Conservation (phyloP, 192 early-diverging fungal genomes). For the Coemansia sp. region DNA sequence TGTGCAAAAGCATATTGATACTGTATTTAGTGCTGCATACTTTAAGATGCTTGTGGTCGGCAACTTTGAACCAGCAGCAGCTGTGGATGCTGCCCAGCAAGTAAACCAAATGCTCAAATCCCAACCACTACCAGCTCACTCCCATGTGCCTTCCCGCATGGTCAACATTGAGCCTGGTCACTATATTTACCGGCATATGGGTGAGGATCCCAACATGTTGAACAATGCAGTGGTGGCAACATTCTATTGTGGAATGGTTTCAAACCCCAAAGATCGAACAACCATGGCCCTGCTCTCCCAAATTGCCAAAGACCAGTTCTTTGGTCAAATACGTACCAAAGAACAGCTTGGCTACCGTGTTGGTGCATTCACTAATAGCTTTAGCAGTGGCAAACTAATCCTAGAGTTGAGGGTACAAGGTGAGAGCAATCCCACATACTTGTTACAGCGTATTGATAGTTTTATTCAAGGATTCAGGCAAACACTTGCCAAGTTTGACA, state of each 20-base stretch:
- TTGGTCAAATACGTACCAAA: constrained; percentile 87
- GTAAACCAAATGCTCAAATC: constrained; percentile 58
- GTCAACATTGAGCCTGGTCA: constrained; percentile 26
- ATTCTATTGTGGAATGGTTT: constrained; percentile 70
- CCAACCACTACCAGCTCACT: constrained; percentile 44
- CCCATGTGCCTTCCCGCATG: neutral
- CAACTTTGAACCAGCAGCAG: constrained; percentile 66
- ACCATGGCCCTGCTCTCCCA: constrained; percentile 64
- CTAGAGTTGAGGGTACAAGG: constrained; percentile 77
- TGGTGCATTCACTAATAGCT: neutral
- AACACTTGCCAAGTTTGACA: neutral
- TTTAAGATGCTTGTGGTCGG: constrained; percentile 78
- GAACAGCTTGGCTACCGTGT: constrained; percentile 69
- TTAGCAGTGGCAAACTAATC: neutral
- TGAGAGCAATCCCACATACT: constrained; percentile 70
- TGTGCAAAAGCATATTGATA: neutral
- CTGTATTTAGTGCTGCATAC: constrained; percentile 35
- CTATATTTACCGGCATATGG: constrained; percentile 13
- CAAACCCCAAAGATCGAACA: constrained; percentile 58
- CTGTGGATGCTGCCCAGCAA: constrained; percentile 56
- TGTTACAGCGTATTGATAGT: constrained; percentile 32
- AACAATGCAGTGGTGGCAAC: constrained; percentile 81
- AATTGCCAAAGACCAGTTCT: constrained; percentile 77
- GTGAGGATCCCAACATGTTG: constrained; percentile 67
- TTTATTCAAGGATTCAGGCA: constrained; percentile 63